Evolutionary conservation across 2,329 filamentous ascomycete species (phyloP), one percentile per base, ranked within the genome.

Genomic region (Helminthosporium solani): DNA sequence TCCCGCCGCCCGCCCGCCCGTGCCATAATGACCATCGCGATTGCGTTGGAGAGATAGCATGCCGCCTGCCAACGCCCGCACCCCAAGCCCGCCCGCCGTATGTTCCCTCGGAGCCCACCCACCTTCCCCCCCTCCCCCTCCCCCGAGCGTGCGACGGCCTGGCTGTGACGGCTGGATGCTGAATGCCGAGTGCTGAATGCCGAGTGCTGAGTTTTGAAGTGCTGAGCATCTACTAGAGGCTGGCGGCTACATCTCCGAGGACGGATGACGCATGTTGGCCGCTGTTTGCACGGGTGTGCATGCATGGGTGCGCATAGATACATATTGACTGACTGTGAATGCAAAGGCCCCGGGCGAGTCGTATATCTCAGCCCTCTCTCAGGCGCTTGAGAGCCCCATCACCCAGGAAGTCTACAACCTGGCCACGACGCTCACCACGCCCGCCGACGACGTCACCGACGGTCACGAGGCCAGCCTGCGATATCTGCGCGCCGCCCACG

Each of bases 331-430:
- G 55, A 64, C 59, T 51, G 53, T 53, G 35, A 48, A 28, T 33
- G 33, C 19, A 40, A 46, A 69, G 64, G 59, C 63, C 46, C 33
- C 54, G 38, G 59, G 42, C 19, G 46, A 41, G 36, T 64, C 60
- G 30, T 79, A 80, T 54, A 69, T 78, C 33, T 75, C 74, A 42
- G 73, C 74, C 45, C 67, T 76, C 47, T 72, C 70, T 55, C 66
- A 71, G 44, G 47, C 47, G 39, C 67, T 78, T 48, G 70, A 76
- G 55, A 76, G 73, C 55, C 73, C 78, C 38, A 73, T 77, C 33
- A 58, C 61, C 52, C 56, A 60, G 33, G 58, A 64, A 53, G 61
- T 66, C 18, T 70, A 76, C 44, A 75, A 78, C 56, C 71, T 79
- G 47, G 75, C 78, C 40, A 66, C 74, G 31, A 78, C 77, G 33